Conservation (phyloP, 164 flowering plant genomes). For the Echeveria elegans region DNA sequence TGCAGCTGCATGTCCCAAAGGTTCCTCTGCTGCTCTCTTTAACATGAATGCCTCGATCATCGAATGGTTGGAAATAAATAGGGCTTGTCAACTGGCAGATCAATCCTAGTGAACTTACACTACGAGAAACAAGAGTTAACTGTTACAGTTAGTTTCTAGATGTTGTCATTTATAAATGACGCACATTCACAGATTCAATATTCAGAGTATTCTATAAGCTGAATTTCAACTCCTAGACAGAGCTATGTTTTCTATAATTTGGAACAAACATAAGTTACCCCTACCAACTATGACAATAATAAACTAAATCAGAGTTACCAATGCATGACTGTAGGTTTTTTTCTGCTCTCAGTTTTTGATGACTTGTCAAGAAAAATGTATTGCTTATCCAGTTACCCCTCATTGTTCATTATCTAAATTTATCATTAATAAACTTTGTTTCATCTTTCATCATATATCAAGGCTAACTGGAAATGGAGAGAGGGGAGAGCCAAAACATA, state of each 20-base stretch:
- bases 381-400: not conserved
- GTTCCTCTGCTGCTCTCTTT: slow-evolving; percentile 86
- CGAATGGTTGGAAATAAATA: not conserved
- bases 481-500: slow-evolving; percentile 17
- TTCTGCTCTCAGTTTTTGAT: too few relatives aligned
- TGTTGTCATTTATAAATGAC: not conserved
- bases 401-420: not conserved
- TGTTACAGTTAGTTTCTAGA: not conserved
- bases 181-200: not conserved
- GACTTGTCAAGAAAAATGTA: too few relatives aligned
- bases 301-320: not conserved
- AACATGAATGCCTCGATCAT: slow-evolving; percentile 82
- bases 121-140: not conserved
- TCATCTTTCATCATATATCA: not conserved
- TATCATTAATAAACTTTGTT: not conserved
- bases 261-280: not conserved
- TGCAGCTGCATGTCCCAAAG: slow-evolving; percentile 97
- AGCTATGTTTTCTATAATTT: not conserved
- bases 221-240: not conserved
- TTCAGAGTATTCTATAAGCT: not conserved
- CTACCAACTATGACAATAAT: not conserved
- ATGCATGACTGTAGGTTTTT: not conserved
- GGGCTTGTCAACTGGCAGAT: not conserved
- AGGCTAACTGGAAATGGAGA: not conserved
- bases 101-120: not conserved